A percentile compares a stretch with the other conserved stretches of the same genome.
phyloP scores from a whole-genome alignment of 2,329 filamentous ascomycete genomes.

The Talaromyces verruculosus region DNA sequence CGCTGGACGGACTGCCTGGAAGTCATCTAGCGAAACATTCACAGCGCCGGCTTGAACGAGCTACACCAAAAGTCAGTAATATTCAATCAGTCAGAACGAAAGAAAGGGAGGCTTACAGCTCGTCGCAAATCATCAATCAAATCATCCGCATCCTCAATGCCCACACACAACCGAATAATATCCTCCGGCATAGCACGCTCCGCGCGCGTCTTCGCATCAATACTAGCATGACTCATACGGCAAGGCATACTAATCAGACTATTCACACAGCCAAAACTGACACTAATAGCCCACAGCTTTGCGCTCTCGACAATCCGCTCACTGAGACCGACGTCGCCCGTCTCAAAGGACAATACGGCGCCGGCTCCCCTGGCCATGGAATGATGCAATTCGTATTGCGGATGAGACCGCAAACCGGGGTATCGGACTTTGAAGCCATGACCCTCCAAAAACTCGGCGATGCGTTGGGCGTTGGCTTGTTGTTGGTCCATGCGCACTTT shows the following conservation, averaged over 20 bases:
- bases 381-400: conserved; percentile 95
- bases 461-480: conserved; percentile 84
- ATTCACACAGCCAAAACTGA: conserved; percentile 98
- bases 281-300: conserved; percentile 88
- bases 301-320: conserved; percentile 94
- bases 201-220: conserved; percentile 87
- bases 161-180: conserved; percentile 90
- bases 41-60: conserved; percentile 94
- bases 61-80: conserved; percentile 42
- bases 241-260: conserved; percentile 99
- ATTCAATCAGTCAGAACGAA: neutral
- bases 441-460: conserved; percentile 86
- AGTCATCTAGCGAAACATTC: conserved; percentile 77
- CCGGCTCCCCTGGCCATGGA: conserved; percentile 92
- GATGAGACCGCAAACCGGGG: conserved; percentile 88
- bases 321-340: conserved; percentile 76
- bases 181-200: conserved; percentile 95
- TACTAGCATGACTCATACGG: conserved; percentile 98
- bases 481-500: conserved; percentile 99
- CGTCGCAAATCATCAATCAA: conserved; percentile 88
- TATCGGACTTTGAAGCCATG: conserved; percentile 95
- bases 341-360: conserved; percentile 94
- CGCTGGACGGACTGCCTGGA: conserved; percentile 58
- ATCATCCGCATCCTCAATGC: conserved; percentile 90
- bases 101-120: conserved; percentile 64